phyloP scores from a whole-genome alignment of 495 filamentous ascomycete genomes.

The Penicillium nucicola region DNA sequence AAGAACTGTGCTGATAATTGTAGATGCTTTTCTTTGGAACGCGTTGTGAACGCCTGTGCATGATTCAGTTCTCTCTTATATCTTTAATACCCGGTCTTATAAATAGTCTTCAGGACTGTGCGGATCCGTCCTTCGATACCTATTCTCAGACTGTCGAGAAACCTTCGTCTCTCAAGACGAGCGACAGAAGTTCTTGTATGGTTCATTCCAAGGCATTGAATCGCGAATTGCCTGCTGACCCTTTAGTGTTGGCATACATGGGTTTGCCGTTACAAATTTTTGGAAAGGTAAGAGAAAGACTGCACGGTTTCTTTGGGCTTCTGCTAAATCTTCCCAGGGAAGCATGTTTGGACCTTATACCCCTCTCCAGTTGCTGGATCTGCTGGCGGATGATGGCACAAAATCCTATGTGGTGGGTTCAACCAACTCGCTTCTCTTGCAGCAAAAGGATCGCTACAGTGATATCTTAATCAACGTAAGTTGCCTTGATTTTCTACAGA shows the following conservation, averaged over 20 bases:
- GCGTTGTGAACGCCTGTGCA: conserved; percentile 89
- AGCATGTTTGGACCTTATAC: conserved; percentile 97
- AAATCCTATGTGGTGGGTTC: conserved; percentile 98
- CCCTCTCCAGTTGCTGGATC: conserved; percentile 89
- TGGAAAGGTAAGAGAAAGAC: conserved; percentile 64
- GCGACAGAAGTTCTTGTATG: conserved; percentile 79
- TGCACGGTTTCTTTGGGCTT: neutral
- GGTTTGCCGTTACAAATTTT: conserved; percentile 93
- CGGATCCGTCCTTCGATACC: conserved; percentile 82
- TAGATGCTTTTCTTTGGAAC: conserved; percentile 99
- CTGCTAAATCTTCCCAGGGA: conserved; percentile 53
- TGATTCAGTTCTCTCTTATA: conserved; percentile 96
- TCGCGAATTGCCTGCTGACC: conserved; percentile 23
- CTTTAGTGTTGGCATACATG: conserved; percentile 80
- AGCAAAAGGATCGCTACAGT: conserved; percentile 95
- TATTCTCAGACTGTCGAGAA: conserved; percentile 72
- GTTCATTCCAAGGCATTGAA: neutral
- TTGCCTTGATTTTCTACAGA: too few species aligned
- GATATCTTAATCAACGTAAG: conserved; percentile 89
- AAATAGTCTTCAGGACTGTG: conserved; percentile 81
- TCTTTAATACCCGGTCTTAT: conserved; percentile 91
- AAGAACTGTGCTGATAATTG: conserved; percentile 1
- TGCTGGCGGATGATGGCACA: conserved; percentile 89
- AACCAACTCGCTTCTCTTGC: conserved; percentile 88
- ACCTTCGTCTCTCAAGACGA: conserved; percentile 85